phyloP scores from a whole-genome alignment of 768 basidiomycete species.

The Leccinum olivaceopallidum region DNA sequence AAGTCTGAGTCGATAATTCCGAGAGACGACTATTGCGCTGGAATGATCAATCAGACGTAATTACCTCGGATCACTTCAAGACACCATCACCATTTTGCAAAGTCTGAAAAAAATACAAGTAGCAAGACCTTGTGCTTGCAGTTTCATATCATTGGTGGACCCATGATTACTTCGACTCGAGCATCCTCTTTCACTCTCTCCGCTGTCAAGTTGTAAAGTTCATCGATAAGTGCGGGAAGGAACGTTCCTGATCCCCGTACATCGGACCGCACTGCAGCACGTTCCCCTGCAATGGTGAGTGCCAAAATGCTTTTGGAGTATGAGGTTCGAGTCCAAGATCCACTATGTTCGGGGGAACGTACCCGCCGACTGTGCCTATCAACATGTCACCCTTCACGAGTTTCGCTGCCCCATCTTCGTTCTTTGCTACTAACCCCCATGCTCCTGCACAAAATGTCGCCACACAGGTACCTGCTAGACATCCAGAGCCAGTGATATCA shows the following conservation, averaged over 20 bases:
- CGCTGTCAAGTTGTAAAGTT: conserved; percentile 47
- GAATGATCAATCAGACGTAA: too few relatives aligned
- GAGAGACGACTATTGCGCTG: too few relatives aligned
- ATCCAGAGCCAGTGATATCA: conserved; percentile 88
- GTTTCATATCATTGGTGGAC: too few relatives aligned
- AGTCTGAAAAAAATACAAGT: too few relatives aligned
- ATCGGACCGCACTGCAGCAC: conserved; percentile 50
- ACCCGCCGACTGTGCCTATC: conserved; percentile 76
- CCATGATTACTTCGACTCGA: conserved; percentile 28
- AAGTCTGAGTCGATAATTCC: too few relatives aligned
- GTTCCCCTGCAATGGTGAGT: conserved; percentile 60
- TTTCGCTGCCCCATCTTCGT: conserved; percentile 33
- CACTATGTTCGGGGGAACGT: conserved; percentile 23
- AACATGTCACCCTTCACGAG: conserved; percentile 81
- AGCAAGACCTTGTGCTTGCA: too few relatives aligned
- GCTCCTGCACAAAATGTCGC: conserved; percentile 81
- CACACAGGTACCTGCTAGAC: conserved; percentile 75
- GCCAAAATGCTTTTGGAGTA: conserved; percentile 46
- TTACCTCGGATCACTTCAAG: too few relatives aligned
- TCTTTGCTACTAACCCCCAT: conserved; percentile 31
- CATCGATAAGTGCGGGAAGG: conserved; percentile 64
- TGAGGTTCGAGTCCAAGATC: conserved; percentile 4
- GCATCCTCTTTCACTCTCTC: conserved; percentile 33
- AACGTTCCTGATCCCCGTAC: conserved; percentile 67
- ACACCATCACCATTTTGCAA: too few relatives aligned